Evolutionary conservation across 225 moss, liverwort and hornwort species (phyloP).

Genomic region (Rhytidiadelphus loreus): DNA sequence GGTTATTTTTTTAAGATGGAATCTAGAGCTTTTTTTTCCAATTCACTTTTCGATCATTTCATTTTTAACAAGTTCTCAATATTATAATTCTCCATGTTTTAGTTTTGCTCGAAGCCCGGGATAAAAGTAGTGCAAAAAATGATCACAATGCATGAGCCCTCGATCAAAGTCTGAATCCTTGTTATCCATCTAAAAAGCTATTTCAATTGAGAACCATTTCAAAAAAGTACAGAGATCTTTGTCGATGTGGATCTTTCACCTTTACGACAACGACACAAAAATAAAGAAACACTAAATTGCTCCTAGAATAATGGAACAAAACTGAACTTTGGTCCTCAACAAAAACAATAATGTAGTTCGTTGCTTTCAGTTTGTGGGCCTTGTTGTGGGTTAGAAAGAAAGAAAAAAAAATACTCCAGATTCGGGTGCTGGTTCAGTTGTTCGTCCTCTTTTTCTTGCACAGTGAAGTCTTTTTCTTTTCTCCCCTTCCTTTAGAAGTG

Average conservation of each 20-base stretch:
- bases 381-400: neutral
- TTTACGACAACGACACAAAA: neutral
- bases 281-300: neutral
- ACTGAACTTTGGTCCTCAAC: neutral
- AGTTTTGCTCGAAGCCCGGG: fast-evolving
- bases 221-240: neutral
- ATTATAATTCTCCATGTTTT: fast-evolving
- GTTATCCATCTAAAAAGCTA: too few species aligned
- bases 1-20: neutral
- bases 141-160: too few species aligned
- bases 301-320: neutral
- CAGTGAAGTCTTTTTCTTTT: neutral
- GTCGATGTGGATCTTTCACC: neutral
- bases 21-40: neutral
- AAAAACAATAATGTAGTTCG: neutral
- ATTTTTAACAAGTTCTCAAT: too few species aligned
- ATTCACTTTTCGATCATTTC: fast-evolving
- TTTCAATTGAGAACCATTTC: too few species aligned
- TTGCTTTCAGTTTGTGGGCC: neutral
- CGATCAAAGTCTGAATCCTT: fast-evolving
- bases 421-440: neutral
- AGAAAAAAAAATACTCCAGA: neutral
- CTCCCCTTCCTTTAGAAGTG: too few species aligned
- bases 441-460: neutral
- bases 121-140: neutral